A percentile compares a stretch with the other conserved stretches of the same genome.
Evolutionary conservation across 148 eudicot species (phyloP).

Genomic region (Nepenthes mirabilis): DNA sequence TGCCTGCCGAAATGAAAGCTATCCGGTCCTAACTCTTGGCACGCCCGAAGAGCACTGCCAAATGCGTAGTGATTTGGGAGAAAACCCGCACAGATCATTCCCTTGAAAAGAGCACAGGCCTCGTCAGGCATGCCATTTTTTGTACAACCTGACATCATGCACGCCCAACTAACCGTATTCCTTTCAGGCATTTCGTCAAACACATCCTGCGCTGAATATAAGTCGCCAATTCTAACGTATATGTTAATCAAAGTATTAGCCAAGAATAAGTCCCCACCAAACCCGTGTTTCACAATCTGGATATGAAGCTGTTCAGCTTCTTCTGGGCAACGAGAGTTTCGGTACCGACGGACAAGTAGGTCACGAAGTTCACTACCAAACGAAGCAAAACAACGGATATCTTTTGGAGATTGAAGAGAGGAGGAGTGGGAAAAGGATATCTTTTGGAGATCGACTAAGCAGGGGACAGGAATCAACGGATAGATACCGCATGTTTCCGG

Average conservation of each 20-base stretch:
- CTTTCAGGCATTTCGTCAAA: slow-evolving; percentile 68
- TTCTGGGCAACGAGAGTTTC: slow-evolving; percentile 12
- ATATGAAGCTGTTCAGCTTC: slow-evolving; percentile 53
- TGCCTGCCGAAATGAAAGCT: slow-evolving; percentile 39
- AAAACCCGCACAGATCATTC: slow-evolving; percentile 40
- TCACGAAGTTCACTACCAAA: slow-evolving; percentile 12
- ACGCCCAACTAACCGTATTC: slow-evolving; percentile 59
- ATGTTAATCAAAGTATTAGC: slow-evolving; percentile 52
- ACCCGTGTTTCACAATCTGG: slow-evolving; percentile 48
- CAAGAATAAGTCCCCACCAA: slow-evolving; percentile 40
- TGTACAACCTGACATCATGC: slow-evolving; percentile 58
- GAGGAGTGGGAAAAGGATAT: too few relatives aligned
- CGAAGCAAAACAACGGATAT: background rate
- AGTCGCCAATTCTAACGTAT: slow-evolving; percentile 30
- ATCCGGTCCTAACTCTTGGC: slow-evolving; percentile 30
- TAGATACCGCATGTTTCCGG: too few relatives aligned
- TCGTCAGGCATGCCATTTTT: slow-evolving; percentile 26
- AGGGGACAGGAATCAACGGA: too few relatives aligned
- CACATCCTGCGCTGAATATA: slow-evolving; percentile 37
- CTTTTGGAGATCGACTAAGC: too few relatives aligned
- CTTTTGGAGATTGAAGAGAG: too few relatives aligned
- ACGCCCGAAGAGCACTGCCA: slow-evolving; percentile 56
- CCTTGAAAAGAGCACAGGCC: slow-evolving; percentile 32
- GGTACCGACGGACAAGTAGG: slow-evolving; percentile 24
- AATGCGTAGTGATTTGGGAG: slow-evolving; percentile 38